Evolutionary conservation across 768 basidiomycete species (phyloP).

Genomic region (Guyanaporus albipodus): DNA sequence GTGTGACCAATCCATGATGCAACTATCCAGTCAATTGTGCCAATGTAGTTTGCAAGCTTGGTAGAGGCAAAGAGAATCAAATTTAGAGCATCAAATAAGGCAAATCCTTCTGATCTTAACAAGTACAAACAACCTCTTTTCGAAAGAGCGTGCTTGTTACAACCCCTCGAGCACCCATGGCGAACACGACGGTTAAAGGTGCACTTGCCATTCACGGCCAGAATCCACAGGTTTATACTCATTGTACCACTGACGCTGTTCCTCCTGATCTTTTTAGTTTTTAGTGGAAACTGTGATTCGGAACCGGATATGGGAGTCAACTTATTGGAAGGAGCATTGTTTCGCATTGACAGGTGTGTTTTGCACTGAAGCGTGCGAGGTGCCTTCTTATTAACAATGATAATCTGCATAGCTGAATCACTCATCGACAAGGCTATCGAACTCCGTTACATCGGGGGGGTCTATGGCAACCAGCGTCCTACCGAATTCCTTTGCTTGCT

Average conservation of each 20-base stretch:
- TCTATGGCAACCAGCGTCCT: constrained; percentile 92
- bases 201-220: constrained; percentile 92
- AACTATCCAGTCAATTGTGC: no score
- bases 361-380: not conserved
- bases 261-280: constrained; percentile 48
- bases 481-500: constrained; percentile 92
- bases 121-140: constrained; percentile 17
- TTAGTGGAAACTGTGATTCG: constrained; percentile 96
- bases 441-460: constrained; percentile 81
- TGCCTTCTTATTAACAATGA: constrained; percentile 1
- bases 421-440: constrained; percentile 92
- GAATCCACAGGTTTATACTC: constrained; percentile 80
- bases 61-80: no score
- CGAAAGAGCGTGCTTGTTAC: not conserved
- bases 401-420: constrained; percentile 63
- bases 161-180: constrained; percentile 48
- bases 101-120: constrained; percentile 19
- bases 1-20: no score
- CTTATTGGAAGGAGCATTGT: constrained; percentile 98
- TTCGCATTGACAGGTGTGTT: constrained; percentile 87
- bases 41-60: no score
- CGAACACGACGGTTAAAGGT: constrained; percentile 87
- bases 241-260: not conserved
- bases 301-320: constrained; percentile 90
- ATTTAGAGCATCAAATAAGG: constrained; percentile 29